Base-by-base conservation (phyloP, 1,284 basidiomycete species). In the Ustilago trichophora region DNA sequence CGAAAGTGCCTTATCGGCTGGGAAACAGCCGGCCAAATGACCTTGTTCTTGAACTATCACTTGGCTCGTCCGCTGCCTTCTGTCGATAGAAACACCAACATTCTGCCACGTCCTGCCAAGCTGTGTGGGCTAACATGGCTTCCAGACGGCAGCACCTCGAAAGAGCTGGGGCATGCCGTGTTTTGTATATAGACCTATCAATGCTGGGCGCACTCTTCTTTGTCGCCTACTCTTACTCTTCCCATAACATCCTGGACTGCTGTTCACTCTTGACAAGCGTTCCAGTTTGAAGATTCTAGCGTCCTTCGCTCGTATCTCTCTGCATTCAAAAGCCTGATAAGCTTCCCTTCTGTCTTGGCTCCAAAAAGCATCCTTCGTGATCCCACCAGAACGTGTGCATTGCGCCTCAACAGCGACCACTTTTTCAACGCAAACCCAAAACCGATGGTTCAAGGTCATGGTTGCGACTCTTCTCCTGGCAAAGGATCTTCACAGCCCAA, bases 401-500 rank as follows among this genome's bases (percentile, higher is more conserved):
- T 40, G 41, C 47, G 42, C 26, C 34, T 27, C 22, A 35, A 34
- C 35, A 29, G 31, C 29, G n/a, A 37, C 15, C 15, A 49, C 35
- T 21, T 53, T 16, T n/a, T 27, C 15, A 45, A 25, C 41, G 18
- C n/a, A n/a, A n/a, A n/a, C 33, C 49, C 44, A 51, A 62, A 71
- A 63, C 54, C 62, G 68, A 71, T 71, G 68, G 68, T 71, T 55
- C 59, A 65, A 55, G 50, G 48, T 58, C 50, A 70, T 70, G 66
- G 48, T 48, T 45, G 56, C 56, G 41, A 59, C 52, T 59, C 60
- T 70, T 50, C 66, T 70, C 55, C 66, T 70, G 56, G 60, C 56
- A 55, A 70, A 70, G 66, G 60, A 64, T 40, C 56, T 65, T 49
- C 66, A 64, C 66, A 70, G 56, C 66, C 66, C 66, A 48, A 55